Evolutionary conservation across 2,329 filamentous ascomycete genomes (phyloP), one percentile per base, ranked within the genome.

Genomic region (Penicillium thymicola): DNA sequence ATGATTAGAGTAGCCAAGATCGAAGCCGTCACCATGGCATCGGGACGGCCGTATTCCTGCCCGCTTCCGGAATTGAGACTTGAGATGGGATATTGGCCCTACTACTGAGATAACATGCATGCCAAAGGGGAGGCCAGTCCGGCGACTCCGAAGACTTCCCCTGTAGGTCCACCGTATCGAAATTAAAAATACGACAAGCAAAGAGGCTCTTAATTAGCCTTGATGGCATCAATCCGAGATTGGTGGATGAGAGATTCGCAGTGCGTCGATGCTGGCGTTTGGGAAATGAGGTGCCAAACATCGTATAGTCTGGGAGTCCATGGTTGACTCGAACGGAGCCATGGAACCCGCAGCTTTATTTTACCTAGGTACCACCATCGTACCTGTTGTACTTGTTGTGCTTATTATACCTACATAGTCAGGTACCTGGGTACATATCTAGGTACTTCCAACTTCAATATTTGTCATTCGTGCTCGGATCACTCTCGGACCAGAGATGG

Each of bases 71-170:
- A 41, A 27, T 4, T 27, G 14, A 34, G 14, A 16, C 14, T 23
- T 25, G n/a, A 10, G 6, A 21, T 43, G 10, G 37, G 7, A 23
- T 32, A 21, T 49, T 34, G 2, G 16, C 46, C 14, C n/a, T 21
- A 21, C 21, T 5, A 34, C 14, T 16, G 37, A 38, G 25, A 41
- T 30, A n/a, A 42, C 10, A 5, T 28, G n/a, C 5, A 28, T 43
- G 18, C 25, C 13, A 28, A 41, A n/a, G 14, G 21, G 11, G 18
- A 38, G 28, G 18, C 21, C 16, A 25, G 38, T 45, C 41, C 59
- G 60, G 59, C 51, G 54, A 61, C 57, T 25, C 59, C 57, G 60
- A 56, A 27, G 47, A 32, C 42, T 47, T 44, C 27, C 57, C 52
- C 16, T 47, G 36, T 38, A 48, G 54, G 54, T 45, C 49, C 47